Evolutionary conservation across 805 yeast genomes (phyloP).

Genomic region (Gaillardinia entomophila): DNA sequence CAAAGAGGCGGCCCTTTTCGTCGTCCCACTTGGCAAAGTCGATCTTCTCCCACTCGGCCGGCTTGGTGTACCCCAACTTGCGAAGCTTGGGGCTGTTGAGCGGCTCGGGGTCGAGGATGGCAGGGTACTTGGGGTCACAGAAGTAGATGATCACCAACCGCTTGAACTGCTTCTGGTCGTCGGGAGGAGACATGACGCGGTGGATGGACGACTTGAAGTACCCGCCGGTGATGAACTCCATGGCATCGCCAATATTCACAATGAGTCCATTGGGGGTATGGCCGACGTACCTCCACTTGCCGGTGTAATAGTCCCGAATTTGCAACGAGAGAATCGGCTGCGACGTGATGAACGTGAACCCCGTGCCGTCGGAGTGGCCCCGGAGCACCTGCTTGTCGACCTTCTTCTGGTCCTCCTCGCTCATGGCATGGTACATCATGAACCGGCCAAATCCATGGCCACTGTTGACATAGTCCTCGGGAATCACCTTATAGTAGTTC

Average conservation of each 20-base stretch:
- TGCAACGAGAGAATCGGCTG: constrained; percentile 26
- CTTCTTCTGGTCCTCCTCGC: constrained; percentile 16
- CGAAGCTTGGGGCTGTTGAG: constrained; percentile 18
- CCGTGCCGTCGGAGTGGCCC: constrained; percentile 27
- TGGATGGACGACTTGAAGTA: constrained; percentile 22
- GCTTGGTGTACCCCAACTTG: constrained; percentile 14
- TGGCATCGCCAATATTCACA: constrained; percentile 24
- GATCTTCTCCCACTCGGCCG: constrained; percentile 22
- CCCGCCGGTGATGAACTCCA: constrained; percentile 27
- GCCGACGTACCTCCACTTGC: constrained; percentile 25
- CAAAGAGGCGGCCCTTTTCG: constrained; percentile 42
- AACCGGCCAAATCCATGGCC: constrained; percentile 34
- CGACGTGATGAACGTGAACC: constrained; percentile 25
- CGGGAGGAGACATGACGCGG: constrained; percentile 21
- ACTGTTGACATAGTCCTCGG: constrained; percentile 22
- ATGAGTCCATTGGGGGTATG: constrained; percentile 23
- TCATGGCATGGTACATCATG: constrained; percentile 26
- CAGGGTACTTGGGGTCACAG: constrained; percentile 14
- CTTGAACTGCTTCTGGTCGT: constrained; percentile 15
- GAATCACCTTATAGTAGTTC: constrained; percentile 26
- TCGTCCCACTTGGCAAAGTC: constrained; percentile 27
- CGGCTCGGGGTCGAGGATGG: constrained; percentile 19
- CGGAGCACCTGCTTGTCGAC: constrained; percentile 22
- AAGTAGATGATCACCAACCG: constrained; percentile 21
- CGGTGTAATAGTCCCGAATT: constrained; percentile 22